Conservation (phyloP, 2,329 filamentous ascomycete species). For the Purpureocillium lavendulum region DNA sequence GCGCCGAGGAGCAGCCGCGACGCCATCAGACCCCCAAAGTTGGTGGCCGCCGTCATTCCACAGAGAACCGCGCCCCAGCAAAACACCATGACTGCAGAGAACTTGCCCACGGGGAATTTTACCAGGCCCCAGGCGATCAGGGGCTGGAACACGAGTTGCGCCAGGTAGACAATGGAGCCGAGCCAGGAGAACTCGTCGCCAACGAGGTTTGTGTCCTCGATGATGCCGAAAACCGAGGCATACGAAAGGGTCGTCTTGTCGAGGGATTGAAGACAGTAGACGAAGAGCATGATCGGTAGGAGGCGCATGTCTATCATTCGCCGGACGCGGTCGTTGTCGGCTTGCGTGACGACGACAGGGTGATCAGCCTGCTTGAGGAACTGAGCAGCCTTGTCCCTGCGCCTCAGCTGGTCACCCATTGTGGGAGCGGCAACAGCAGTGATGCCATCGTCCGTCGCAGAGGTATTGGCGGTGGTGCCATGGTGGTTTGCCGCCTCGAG, state of each 20-base stretch:
- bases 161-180: slow-evolving; percentile 50
- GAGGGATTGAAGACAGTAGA: slow-evolving; percentile 55
- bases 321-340: slow-evolving; percentile 40
- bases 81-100: slow-evolving; percentile 40
- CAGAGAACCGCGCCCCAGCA: slow-evolving; percentile 44
- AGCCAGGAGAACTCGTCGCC: slow-evolving; percentile 54
- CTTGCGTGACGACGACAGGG: slow-evolving; percentile 37
- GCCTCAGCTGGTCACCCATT: slow-evolving; percentile 3
- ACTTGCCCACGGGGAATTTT: slow-evolving; percentile 45
- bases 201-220: slow-evolving; percentile 46
- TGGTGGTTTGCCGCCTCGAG: neutral
- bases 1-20: slow-evolving; percentile 36
- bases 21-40: slow-evolving; percentile 35
- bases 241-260: slow-evolving; percentile 56
- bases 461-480: neutral
- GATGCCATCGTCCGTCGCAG: too few species aligned
- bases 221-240: slow-evolving; percentile 54
- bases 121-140: slow-evolving; percentile 46
- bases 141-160: slow-evolving; percentile 35
- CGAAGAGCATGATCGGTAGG: slow-evolving; percentile 41
- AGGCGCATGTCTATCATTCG: slow-evolving; percentile 40
- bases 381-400: slow-evolving; percentile 37
- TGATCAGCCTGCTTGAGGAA: slow-evolving; percentile 36
- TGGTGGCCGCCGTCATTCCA: slow-evolving; percentile 41
- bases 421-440: neutral